A percentile compares a stretch with the other conserved stretches of the same genome.
Evolutionary conservation across 1,139 yeast species (phyloP).

Genomic region (Zygosaccharomyces sapae): DNA sequence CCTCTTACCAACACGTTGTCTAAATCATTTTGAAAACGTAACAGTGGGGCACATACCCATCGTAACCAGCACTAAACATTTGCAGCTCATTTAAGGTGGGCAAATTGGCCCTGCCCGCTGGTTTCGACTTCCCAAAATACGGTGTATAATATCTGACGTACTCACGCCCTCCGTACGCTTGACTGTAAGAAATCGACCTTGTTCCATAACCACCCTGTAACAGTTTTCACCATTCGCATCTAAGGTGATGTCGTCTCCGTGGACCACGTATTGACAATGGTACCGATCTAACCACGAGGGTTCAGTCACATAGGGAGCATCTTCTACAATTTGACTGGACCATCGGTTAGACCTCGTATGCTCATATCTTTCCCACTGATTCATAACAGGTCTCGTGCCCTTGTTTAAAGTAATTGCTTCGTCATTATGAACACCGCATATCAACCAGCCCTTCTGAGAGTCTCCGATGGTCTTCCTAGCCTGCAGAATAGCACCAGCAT

Average conservation of each 20-base stretch:
- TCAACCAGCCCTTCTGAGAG: constrained; percentile 46
- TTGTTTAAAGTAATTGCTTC: constrained; percentile 77
- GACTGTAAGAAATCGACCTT: constrained; percentile 83
- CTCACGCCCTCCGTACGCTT: constrained; percentile 91
- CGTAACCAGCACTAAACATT: constrained; percentile 60
- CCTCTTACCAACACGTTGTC: constrained; percentile 34
- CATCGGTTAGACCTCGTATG: constrained; percentile 92
- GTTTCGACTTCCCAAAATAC: constrained; percentile 50
- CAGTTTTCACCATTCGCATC: constrained; percentile 95
- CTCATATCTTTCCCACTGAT: constrained; percentile 64
- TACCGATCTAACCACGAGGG: constrained; percentile 71
- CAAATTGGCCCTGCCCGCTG: constrained; percentile 9
- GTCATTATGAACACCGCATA: constrained; percentile 86
- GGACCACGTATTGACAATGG: constrained; percentile 84
- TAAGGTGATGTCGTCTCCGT: constrained; percentile 95
- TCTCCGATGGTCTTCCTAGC: constrained; percentile 46
- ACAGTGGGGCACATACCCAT: constrained; percentile 60
- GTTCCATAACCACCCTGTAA: constrained; percentile 74
- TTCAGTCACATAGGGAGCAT: constrained; percentile 95
- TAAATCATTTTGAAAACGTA: constrained; percentile 46
- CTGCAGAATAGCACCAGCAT: constrained; percentile 93
- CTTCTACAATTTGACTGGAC: constrained; percentile 67
- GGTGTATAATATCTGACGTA: constrained; percentile 91
- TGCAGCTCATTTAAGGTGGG: constrained; percentile 40
- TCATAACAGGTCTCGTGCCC: constrained; percentile 89